Evolutionary conservation across 208 protist species (phyloP).

Genomic region (Leishmania tropica): DNA sequence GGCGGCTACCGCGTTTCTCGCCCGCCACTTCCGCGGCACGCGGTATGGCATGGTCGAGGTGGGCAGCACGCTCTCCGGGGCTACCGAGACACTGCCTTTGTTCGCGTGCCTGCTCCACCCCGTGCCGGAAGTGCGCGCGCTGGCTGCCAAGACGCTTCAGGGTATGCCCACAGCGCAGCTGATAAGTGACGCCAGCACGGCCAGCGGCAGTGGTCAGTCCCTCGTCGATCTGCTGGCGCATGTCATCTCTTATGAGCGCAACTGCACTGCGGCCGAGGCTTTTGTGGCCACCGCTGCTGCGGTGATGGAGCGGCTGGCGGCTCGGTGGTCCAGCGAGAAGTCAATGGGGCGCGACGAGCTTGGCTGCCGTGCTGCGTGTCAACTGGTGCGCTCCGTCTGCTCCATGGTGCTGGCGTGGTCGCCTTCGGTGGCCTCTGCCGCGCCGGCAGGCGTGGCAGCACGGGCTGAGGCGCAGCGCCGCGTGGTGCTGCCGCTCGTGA

Average conservation of each 20-base stretch:
- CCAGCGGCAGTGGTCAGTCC: slow-evolving; percentile 29
- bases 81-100: slow-evolving; percentile 63
- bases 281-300: slow-evolving; percentile 30
- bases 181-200: slow-evolving; percentile 5
- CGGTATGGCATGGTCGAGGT: slow-evolving; percentile 78
- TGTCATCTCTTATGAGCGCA: slow-evolving; percentile 37
- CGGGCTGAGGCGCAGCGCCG: slow-evolving; percentile 9
- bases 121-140: slow-evolving; percentile 56
- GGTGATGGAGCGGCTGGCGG: slow-evolving; percentile 25
- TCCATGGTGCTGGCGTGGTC: slow-evolving; percentile 24
- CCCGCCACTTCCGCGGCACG: slow-evolving; percentile 74
- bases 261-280: slow-evolving; percentile 25
- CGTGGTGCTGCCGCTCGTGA: slow-evolving; percentile 32
- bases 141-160: slow-evolving; percentile 52
- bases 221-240: slow-evolving; percentile 61
- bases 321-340: slow-evolving; percentile 2
- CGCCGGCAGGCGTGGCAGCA: neutral
- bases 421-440: slow-evolving; percentile 12
- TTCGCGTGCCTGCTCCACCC: slow-evolving; percentile 85
- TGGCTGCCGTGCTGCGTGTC: slow-evolving; percentile 18
- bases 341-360: neutral
- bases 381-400: slow-evolving; percentile 30
- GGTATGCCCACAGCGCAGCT: slow-evolving; percentile 57
- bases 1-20: slow-evolving; percentile 52
- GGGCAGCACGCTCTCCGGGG: slow-evolving; percentile 13